phyloP scores from a whole-genome alignment of 2,329 filamentous ascomycete genomes.

The Conoideocrella luteorostrata region DNA sequence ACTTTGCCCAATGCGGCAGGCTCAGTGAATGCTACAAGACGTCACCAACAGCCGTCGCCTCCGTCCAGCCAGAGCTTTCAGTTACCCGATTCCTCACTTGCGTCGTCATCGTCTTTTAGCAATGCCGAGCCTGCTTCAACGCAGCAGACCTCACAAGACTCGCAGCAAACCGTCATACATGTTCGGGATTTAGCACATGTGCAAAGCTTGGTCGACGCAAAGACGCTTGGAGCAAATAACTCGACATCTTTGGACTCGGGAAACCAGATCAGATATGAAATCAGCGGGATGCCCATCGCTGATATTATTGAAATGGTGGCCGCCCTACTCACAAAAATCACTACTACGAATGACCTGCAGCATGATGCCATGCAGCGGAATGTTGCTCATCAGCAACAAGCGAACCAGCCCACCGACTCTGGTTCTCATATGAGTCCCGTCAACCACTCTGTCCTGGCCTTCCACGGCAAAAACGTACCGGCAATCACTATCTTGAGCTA shows the following conservation, averaged over 20 bases:
- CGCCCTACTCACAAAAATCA: slow-evolving; percentile 92
- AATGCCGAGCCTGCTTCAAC: slow-evolving; percentile 1
- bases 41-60: slow-evolving; percentile 28
- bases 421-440: slow-evolving; percentile 57
- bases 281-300: slow-evolving; percentile 92
- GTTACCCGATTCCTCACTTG: slow-evolving; percentile 17
- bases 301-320: slow-evolving; percentile 99
- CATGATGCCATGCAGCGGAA: slow-evolving; percentile 83
- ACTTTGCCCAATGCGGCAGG: slow-evolving; percentile 6
- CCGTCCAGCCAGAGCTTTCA: slow-evolving; percentile 28
- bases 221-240: slow-evolving; percentile 51
- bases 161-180: slow-evolving; percentile 55
- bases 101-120: slow-evolving; percentile 4
- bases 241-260: slow-evolving; percentile 42
- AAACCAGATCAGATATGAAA: slow-evolving; percentile 70
- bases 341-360: slow-evolving; percentile 89
- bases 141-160: slow-evolving; percentile 14
- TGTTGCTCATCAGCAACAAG: slow-evolving; percentile 51
- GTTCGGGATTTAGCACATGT: slow-evolving; percentile 89
- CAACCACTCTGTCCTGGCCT: slow-evolving; percentile 72
- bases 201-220: slow-evolving; percentile 76
- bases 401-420: slow-evolving; percentile 37
- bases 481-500: slow-evolving; percentile 97
- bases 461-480: slow-evolving; percentile 96
- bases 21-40: slow-evolving; percentile 14